phyloP scores from a whole-genome alignment of 129 eudicot species.

The Ambrosia trifida region DNA sequence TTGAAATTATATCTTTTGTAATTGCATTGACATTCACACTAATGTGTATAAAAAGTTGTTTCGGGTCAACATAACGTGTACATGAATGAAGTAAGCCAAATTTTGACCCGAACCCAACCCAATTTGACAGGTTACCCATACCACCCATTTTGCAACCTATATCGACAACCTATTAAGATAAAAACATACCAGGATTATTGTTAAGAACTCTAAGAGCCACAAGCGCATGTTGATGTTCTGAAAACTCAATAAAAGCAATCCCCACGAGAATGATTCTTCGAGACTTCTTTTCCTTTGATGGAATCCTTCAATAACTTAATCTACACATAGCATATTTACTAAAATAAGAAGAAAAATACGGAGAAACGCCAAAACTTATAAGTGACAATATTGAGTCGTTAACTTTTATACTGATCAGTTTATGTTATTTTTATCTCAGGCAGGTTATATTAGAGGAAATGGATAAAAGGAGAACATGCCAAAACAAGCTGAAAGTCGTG shows the following conservation, averaged over 20 bases:
- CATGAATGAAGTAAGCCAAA: neutral
- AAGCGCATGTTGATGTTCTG: conserved; percentile 92
- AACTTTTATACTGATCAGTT: neutral
- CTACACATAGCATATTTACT: conserved; percentile 44
- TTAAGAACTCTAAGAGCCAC: conserved; percentile 97
- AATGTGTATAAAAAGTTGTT: neutral
- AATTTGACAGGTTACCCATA: neutral
- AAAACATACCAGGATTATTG: conserved; percentile 79
- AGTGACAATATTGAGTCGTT: neutral
- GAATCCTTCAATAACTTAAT: conserved; percentile 73
- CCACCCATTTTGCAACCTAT: conserved; percentile 17
- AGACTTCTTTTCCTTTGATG: conserved; percentile 55
- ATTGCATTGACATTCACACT: neutral
- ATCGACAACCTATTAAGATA: neutral
- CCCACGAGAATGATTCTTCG: conserved; percentile 79
- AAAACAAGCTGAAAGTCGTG: neutral
- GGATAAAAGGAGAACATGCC: neutral
- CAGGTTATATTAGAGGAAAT: neutral
- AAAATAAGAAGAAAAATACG: neutral
- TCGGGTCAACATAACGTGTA: too few relatives aligned
- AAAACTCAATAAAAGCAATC: conserved; percentile 91
- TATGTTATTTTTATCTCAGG: neutral
- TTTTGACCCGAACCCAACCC: neutral
- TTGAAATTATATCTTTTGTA: neutral
- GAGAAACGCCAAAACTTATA: neutral